Evolutionary conservation across 352 stramenopile species (phyloP), one percentile per base, ranked within the genome.

Genomic region (Plasmopara halstedii): DNA sequence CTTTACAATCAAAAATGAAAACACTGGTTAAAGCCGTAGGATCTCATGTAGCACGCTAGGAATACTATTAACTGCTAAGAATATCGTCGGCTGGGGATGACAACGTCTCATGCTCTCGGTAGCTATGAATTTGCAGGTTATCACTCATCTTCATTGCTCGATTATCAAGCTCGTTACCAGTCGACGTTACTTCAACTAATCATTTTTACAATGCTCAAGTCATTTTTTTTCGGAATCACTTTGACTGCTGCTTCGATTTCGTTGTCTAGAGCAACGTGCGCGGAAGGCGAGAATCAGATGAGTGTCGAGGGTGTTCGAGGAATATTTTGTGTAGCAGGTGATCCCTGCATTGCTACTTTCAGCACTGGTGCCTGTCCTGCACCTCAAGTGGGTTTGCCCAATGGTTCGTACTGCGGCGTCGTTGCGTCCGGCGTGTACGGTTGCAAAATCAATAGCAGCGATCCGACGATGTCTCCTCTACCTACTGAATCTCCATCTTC

Each of bases 341-440:
- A 52, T 15, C 36, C 53, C 1, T 71, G 62, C 45, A 59, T 62
- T 18, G 58, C 37, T 26, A 63, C 53, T n/a, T 54, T 51, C 26
- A 56, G 48, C 36, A 41, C 23, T 33, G 63, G 63, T 0, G 2
- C 45, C 8, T 73, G 63, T 17, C 58, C 58, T 21, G 4, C 23
- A 7, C n/a, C 34, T 2, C 55, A 73, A 21, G 33, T 52, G 17
- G 62, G 58, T 27, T 55, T 69, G 9, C 46, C 46, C 6, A 52
- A 54, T 34, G 58, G 59, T 31, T 73, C 64, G 6, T 67, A 68
- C 59, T 70, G 64, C 32, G 56, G 59, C 3, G 13, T 62, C 15
- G 64, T 70, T 19, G 50, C 42, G 29, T 63, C 58, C 6, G 54
- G 58, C 0, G 62, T 72, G 5, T 72, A 64, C 29, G 59, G 64